Conservation (phyloP, 805 yeast species). For the Maudiozyma serrabonitensis region DNA sequence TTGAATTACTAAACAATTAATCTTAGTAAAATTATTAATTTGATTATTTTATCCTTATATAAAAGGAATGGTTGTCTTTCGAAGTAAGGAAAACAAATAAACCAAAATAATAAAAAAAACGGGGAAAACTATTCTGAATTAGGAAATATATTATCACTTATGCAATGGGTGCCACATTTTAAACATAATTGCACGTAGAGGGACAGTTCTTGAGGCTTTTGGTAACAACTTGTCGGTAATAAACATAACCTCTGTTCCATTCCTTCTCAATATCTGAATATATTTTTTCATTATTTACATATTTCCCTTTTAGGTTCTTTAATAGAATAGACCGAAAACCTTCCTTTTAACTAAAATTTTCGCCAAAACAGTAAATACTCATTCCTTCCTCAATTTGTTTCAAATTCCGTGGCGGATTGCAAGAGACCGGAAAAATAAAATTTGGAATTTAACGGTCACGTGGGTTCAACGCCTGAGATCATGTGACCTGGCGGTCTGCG, state of each 20-base stretch:
- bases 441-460: neutral
- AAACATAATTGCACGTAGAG: no score
- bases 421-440: neutral
- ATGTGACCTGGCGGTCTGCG: neutral
- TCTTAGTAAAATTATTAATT: neutral
- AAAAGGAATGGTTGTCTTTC: neutral
- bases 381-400: neutral
- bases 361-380: neutral
- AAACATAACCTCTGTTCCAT: neutral
- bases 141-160: neutral
- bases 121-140: neutral
- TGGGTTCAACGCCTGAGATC: neutral
- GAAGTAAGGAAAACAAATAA: neutral
- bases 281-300: slow-evolving; percentile 1
- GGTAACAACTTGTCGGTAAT: neutral
- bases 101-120: neutral
- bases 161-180: neutral
- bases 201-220: neutral
- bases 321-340: neutral
- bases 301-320: slow-evolving; percentile 1
- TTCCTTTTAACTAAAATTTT: neutral
- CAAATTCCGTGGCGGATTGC: no score
- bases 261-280: neutral
- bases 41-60: neutral
- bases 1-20: neutral